These are phyloP conservation scores for Cystobasidium ongulense DNA, from an alignment of 768 basidiomycete species.

Conservation along the genomic window DNA sequence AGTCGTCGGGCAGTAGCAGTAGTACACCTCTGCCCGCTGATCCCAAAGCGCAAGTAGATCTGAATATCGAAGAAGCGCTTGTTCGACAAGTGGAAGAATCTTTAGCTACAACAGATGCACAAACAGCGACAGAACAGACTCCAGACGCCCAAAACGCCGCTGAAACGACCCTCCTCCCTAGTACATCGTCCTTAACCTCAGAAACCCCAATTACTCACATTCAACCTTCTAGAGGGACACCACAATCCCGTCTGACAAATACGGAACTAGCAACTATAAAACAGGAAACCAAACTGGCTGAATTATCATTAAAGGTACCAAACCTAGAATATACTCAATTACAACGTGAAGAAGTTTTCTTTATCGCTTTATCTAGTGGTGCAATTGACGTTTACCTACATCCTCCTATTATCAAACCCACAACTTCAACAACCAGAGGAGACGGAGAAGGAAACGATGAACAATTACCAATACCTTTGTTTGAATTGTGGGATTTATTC, in stretches of 20 bases:
- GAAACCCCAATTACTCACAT: not conserved
- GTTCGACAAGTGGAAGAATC: too few species aligned
- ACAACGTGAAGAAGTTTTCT: constrained; percentile 44
- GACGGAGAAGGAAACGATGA: not conserved
- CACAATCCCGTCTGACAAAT: not conserved
- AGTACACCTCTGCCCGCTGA: not conserved
- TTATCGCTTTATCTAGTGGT: constrained; percentile 40
- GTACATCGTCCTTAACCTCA: not conserved
- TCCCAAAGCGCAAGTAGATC: too few species aligned
- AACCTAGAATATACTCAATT: constrained; percentile 42
- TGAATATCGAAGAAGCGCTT: too few species aligned
- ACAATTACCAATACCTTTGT: not conserved
- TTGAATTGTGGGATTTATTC: not conserved
- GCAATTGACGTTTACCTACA: constrained; percentile 21
- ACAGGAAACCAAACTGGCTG: constrained; percentile 30
- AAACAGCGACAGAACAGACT: too few species aligned
- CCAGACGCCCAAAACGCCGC: too few species aligned
- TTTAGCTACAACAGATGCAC: too few species aligned
- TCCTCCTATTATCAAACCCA: constrained; percentile 14
- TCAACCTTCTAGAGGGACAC: not conserved
- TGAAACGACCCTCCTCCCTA: too few species aligned
- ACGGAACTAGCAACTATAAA: not conserved
- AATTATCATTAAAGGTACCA: constrained; percentile 24
- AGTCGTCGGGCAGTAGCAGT: not conserved
- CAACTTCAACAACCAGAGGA: not conserved